These are phyloP conservation scores for Hypoxylon perforatum DNA, from an alignment of 495 filamentous ascomycete species.

Conservation along the genomic window DNA sequence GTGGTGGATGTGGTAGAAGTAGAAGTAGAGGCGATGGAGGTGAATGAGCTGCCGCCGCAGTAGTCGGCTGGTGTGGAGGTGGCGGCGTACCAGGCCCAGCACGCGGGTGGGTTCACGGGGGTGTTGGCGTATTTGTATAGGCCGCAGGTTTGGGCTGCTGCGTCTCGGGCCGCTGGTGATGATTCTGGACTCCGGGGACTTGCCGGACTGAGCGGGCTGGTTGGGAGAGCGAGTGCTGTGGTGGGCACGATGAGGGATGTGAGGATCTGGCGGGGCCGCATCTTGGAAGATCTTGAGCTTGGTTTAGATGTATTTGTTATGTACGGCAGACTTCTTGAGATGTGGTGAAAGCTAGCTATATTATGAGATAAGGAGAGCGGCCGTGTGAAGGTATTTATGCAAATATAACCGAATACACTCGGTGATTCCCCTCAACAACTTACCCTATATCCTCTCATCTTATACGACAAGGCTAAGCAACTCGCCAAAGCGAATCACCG, in stretches of 20 bases:
- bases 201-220: conserved; percentile 2
- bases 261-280: conserved; percentile 30
- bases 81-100: conserved; percentile 35
- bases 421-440: neutral
- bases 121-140: conserved; percentile 20
- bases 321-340: neutral
- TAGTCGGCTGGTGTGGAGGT: conserved; percentile 21
- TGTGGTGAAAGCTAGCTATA: neutral
- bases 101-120: conserved; percentile 22
- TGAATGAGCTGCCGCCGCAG: conserved; percentile 29
- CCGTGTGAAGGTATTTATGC: neutral
- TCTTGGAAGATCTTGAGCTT: conserved; percentile 5
- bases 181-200: neutral
- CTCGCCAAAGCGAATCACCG: neutral
- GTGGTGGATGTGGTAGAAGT: conserved; percentile 14
- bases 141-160: conserved; percentile 7
- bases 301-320: neutral
- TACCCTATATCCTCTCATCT: conserved; percentile 2
- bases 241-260: conserved; percentile 19
- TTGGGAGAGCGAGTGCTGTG: conserved; percentile 21
- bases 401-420: neutral
- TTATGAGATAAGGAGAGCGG: neutral
- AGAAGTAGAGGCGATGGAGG: conserved; percentile 3
- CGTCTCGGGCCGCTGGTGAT: neutral
- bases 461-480: neutral